Base-by-base conservation (phyloP, 1,139 yeast species). In the Lodderomyces elongisporus region DNA sequence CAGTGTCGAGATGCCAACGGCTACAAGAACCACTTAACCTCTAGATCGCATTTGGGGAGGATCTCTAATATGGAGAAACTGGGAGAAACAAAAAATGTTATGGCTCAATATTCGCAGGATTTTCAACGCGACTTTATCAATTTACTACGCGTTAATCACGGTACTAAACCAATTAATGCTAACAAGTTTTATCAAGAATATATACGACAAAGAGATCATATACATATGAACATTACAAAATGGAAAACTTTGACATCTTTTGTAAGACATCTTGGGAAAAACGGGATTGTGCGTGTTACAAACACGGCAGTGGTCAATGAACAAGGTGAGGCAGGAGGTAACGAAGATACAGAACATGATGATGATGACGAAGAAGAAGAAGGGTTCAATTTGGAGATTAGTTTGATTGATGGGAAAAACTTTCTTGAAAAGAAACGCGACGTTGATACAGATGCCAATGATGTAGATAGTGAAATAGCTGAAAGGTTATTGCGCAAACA, bases 1-100 rank as follows among this genome's bases (percentile, higher is more conserved):
- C 99, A 91, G 59, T 89, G 97, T 54, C 66, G 97, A 35, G 99
- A 93, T 54, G 91, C 85, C 43, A 91, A 91, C 58, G 99, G 98
- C 22, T 91, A 85, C 62, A 81, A 83, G 51, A 84, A 91, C 52
- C 99, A 91, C 56, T 67, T 81, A 14, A 70, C 71, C 41, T 80
- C 95, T 12, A 88, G 85, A 28, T 70, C 85, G 1, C 99, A 91
- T 54, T 60, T 73, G 32, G 72, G 75, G 18, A 74, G 74, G 37
- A 72, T 80, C 39, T 43, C 33, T 42, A 54, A 64, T 65, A 49
- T 32, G 36, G 54, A 60, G 34, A 64, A 71, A 13, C 58, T 60
- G 13, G 70, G 77, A 1, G 56, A 44, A 10, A 58, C 68, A 1
- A 49, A 51, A 3, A 46, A 58, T 16, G 71, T 77, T 28, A 72